A percentile compares a stretch with the other conserved stretches of the same genome.
These are phyloP conservation scores for Nissolia schottii DNA, from an alignment of 306 rosid genomes.

Conservation along the genomic window DNA sequence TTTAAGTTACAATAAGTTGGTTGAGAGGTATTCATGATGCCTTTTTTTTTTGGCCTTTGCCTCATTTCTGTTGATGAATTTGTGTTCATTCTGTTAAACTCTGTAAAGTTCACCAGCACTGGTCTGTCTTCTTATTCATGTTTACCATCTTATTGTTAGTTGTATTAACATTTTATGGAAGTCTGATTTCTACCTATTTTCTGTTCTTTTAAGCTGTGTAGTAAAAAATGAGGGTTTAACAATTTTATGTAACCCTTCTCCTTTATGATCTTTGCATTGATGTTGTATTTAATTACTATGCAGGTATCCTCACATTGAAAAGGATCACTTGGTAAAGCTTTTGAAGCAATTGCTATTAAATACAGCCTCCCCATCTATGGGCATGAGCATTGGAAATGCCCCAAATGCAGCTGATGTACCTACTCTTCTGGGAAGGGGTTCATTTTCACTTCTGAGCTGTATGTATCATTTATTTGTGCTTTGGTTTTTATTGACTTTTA, in stretches of 20 bases:
- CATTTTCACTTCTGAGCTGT: conserved; percentile 88
- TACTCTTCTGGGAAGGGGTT: conserved; percentile 79
- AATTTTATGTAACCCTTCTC: neutral
- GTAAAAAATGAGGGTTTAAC: conserved; percentile 13
- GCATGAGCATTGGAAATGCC: conserved; percentile 49
- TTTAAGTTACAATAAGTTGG: conserved; percentile 62
- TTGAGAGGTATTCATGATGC: conserved; percentile 63
- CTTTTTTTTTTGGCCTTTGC: neutral
- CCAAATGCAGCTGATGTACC: conserved; percentile 99
- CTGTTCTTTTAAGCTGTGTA: conserved; percentile 8
- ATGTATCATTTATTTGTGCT: conserved; percentile 41
- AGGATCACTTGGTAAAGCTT: conserved; percentile 90
- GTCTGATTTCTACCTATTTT: neutral
- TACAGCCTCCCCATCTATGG: conserved; percentile 50
- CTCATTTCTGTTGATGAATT: neutral
- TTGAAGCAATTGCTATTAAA: conserved; percentile 77
- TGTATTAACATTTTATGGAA: neutral
- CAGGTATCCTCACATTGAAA: conserved; percentile 87
- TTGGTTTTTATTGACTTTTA: neutral
- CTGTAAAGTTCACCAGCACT: neutral
- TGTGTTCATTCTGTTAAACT: conserved; percentile 12
- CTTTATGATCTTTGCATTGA: conserved; percentile 21
- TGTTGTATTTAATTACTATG: conserved; percentile 20
- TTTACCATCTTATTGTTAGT: conserved; percentile 3
- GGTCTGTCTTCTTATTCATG: conserved; percentile 15